Conservation (phyloP, 805 yeast species). For the Pichia insulana region DNA sequence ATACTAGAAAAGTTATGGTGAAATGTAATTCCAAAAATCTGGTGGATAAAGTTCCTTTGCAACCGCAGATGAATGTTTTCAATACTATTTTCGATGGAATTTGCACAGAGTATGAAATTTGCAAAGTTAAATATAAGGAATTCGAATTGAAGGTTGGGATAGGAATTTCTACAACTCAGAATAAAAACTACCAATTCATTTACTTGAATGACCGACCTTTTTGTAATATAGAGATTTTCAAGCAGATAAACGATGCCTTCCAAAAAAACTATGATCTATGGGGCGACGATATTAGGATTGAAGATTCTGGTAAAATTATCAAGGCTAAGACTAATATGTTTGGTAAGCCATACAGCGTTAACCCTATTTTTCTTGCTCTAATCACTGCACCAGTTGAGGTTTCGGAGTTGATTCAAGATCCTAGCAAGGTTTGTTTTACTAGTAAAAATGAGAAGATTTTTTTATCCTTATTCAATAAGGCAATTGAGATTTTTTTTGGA, state of each 20-base stretch:
- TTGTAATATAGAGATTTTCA: conserved; percentile 14
- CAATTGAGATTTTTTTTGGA: conserved; percentile 24
- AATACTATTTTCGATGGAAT: conserved; percentile 27
- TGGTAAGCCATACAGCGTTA: conserved; percentile 27
- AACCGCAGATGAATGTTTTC: conserved; percentile 13
- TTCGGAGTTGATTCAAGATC: conserved; percentile 35
- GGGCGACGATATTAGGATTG: conserved; percentile 6
- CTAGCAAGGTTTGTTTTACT: conserved; percentile 26
- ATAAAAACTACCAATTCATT: conserved; percentile 35
- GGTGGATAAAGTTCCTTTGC: neutral
- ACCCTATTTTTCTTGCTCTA: conserved; percentile 33
- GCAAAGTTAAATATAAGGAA: conserved; percentile 22
- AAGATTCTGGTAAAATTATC: conserved; percentile 6
- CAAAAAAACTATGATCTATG: conserved; percentile 11
- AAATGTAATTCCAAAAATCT: neutral
- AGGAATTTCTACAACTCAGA: conserved; percentile 28
- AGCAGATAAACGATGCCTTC: conserved; percentile 22
- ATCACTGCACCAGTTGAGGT: conserved; percentile 14
- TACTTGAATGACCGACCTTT: conserved; percentile 36
- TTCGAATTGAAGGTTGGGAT: conserved; percentile 31
- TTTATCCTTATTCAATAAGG: conserved; percentile 25
- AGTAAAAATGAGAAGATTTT: conserved; percentile 23
- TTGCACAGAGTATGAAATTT: conserved; percentile 18
- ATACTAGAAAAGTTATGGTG: neutral
- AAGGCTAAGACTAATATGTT: conserved; percentile 15